Conservation (phyloP, 495 filamentous ascomycete genomes). For the Podospora pseudocomata region DNA sequence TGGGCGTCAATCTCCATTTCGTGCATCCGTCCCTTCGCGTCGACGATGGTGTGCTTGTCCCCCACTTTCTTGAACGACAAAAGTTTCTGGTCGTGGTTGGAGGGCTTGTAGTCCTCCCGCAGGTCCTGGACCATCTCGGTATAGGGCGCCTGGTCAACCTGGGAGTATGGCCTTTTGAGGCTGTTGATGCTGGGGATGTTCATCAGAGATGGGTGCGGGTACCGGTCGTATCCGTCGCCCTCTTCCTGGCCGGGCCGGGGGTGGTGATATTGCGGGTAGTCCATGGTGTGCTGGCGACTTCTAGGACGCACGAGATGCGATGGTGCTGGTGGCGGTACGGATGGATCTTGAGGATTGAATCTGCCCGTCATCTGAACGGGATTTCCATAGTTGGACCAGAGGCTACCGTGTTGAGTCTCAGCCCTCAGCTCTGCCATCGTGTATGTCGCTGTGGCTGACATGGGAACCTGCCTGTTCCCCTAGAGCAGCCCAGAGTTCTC, state of each 20-base stretch:
- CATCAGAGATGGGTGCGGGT: slow-evolving; percentile 44
- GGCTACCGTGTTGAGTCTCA: slow-evolving; percentile 47
- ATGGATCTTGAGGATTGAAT: slow-evolving; percentile 44
- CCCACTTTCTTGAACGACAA: slow-evolving; percentile 51
- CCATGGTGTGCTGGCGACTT: slow-evolving; percentile 36
- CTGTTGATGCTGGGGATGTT: slow-evolving; percentile 53
- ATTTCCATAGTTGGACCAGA: slow-evolving; percentile 51
- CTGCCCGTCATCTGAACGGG: slow-evolving; percentile 48
- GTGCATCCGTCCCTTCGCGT: slow-evolving; percentile 52
- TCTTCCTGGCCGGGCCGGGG: slow-evolving; percentile 46
- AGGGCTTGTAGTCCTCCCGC: slow-evolving; percentile 52
- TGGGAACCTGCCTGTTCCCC: slow-evolving; percentile 43
- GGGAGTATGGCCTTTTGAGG: slow-evolving; percentile 50
- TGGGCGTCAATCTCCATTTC: slow-evolving; percentile 69
- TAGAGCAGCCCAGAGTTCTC: slow-evolving; percentile 20
- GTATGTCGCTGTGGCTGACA: slow-evolving; percentile 53
- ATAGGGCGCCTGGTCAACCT: slow-evolving; percentile 45
- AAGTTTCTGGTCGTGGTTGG: slow-evolving; percentile 55
- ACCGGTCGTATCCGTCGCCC: slow-evolving; percentile 44
- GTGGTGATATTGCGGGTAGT: slow-evolving; percentile 43
- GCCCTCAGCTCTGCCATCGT: slow-evolving; percentile 55
- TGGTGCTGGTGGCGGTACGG: slow-evolving; percentile 37
- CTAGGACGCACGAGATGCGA: slow-evolving; percentile 45
- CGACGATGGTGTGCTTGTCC: slow-evolving; percentile 55
- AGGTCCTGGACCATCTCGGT: slow-evolving; percentile 53